phyloP scores from a whole-genome alignment of 2,329 filamentous ascomycete species.

The Hymenotorrendiella dingleyae region DNA sequence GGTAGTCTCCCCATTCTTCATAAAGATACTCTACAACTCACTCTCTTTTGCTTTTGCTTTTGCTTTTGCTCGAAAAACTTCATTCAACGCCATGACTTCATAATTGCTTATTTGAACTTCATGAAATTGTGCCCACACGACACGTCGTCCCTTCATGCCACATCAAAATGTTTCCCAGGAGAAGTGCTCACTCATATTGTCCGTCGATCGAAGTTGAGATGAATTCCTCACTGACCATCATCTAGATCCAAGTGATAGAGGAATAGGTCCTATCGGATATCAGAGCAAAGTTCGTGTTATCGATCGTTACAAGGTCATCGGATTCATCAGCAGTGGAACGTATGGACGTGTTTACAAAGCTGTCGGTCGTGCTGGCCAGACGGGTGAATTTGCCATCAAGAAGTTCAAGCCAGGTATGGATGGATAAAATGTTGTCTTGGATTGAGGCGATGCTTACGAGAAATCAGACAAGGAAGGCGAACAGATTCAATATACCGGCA shows the following conservation, averaged over 20 bases:
- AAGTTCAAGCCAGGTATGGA: slow-evolving; percentile 54
- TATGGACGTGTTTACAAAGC: slow-evolving; percentile 99
- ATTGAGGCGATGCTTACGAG: slow-evolving; percentile 1
- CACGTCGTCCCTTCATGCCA: slow-evolving; percentile 3
- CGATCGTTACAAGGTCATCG: slow-evolving; percentile 92
- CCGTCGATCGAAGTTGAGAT: slow-evolving; percentile 28
- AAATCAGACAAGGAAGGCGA: slow-evolving; percentile 84
- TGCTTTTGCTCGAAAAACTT: slow-evolving; percentile 7
- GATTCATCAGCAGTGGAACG: slow-evolving; percentile 96
- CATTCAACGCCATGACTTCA: slow-evolving; percentile 12
- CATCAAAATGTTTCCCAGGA: slow-evolving; percentile 25
- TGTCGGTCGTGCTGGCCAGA: slow-evolving; percentile 63
- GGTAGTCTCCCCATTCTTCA: too few relatives aligned
- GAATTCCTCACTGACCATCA: slow-evolving; percentile 32
- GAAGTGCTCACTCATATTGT: slow-evolving; percentile 24
- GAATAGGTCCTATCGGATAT: slow-evolving; percentile 43
- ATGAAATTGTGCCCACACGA: slow-evolving; percentile 6
- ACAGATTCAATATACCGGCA: slow-evolving; percentile 88
- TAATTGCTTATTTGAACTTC: slow-evolving; percentile 11
- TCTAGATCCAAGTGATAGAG: slow-evolving; percentile 49
- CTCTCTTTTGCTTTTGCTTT: slow-evolving; percentile 9
- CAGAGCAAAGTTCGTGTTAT: slow-evolving; percentile 80
- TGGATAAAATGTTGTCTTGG: background rate
- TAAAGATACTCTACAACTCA: too few relatives aligned
- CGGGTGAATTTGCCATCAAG: slow-evolving; percentile 93